A percentile compares a stretch with the other conserved stretches of the same genome.
Conservation (phyloP, 1,139 yeast genomes). For the Hanseniaspora sp. region DNA sequence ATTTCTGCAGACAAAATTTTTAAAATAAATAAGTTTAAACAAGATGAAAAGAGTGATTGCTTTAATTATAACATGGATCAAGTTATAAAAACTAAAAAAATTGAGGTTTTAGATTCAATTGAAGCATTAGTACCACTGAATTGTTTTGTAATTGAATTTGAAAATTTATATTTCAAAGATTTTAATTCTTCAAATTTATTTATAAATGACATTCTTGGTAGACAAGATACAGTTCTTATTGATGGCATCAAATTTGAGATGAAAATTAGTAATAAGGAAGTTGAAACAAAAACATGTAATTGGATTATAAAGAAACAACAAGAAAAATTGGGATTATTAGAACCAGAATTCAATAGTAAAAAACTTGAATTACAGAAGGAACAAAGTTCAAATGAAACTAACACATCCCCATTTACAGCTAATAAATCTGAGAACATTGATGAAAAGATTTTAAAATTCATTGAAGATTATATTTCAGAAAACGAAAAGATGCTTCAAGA, state of each 20-base stretch:
- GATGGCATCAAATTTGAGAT: slow-evolving; percentile 28
- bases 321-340: slow-evolving; percentile 19
- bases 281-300: slow-evolving; percentile 22
- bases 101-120: neutral
- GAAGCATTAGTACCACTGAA: slow-evolving; percentile 72
- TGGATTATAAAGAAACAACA: slow-evolving; percentile 13
- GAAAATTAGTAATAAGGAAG: slow-evolving; percentile 18
- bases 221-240: slow-evolving; percentile 30
- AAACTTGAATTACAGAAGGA: slow-evolving; percentile 13
- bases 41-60: neutral
- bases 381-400: slow-evolving; percentile 3
- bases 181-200: slow-evolving; percentile 35
- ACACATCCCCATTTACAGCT: neutral
- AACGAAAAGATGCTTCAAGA: neutral
- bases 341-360: neutral
- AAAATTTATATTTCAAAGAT: slow-evolving; percentile 38
- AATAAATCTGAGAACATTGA: slow-evolving; percentile 3
- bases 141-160: slow-evolving; percentile 53
- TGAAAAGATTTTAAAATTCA: slow-evolving; percentile 1
- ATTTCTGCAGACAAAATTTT: neutral
- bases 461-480: neutral
- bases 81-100: neutral
- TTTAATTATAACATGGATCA: neutral
- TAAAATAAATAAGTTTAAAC: neutral
- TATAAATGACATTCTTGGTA: slow-evolving; percentile 30